Base-by-base conservation (phyloP, 2,329 filamentous ascomycete genomes). In the Herpomyces periplanetae region DNA sequence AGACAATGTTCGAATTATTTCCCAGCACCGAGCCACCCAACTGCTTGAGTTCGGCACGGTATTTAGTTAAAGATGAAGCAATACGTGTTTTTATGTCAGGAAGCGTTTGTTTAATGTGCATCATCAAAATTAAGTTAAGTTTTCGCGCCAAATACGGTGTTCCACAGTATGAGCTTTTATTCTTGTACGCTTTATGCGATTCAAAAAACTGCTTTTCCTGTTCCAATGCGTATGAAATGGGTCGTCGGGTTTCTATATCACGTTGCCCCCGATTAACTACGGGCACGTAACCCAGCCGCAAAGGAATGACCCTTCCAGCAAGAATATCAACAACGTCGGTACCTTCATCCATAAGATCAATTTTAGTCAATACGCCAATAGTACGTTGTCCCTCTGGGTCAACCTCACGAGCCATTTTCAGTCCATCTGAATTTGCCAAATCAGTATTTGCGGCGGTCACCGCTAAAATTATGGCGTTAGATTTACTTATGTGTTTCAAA, bases 81-180 rank as follows among this genome's bases (percentile, higher is more conserved):
- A 96, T 96, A 26, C 84, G 64, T 7, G 66, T 69, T 45, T 96
- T 96, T 48, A 96, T 96, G 35, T 96, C 80, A 15, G 80, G 80
- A 7, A 96, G 53, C 2, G 80, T 96, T 45, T 96, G 75, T 44
- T 96, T 96, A 48, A 96, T 96, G 47, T 96, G 80, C 80, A 96
- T 96, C 75, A 96, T 91, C 30, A 96, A 52, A 34, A 96, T 91
- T 32, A 96, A 49, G 42, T 96, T 96, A 24, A 96, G 55, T 44
- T 96, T 96, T 29, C 75, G 60, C 3, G 80, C 80, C 24, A 96
- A 49, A 35, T 96, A 96, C 3, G 80, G 80, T 3, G 80, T 96
- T 38, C 80, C 80, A 40, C 80, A 96, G 49, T 96, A 96, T 4
- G 73, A 66, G 35, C 69, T 73, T 57, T 96, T 96, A 44, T 91